Base-by-base conservation (phyloP, 106 monocot genomes). In the Dendrobium officinale region DNA sequence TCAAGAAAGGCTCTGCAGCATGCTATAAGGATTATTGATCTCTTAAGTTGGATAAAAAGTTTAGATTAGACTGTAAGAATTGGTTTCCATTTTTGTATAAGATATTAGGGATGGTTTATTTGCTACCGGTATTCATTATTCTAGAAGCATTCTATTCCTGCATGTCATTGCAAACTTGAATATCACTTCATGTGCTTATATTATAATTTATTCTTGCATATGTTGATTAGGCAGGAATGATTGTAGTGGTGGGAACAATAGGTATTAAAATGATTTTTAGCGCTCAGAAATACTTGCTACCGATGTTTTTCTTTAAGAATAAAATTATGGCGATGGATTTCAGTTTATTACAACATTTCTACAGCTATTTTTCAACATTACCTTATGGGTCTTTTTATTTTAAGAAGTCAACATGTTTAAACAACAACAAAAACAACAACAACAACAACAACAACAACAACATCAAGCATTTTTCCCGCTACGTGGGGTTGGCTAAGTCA, bases 1-100 rank as follows among this genome's bases (percentile, higher is more conserved):
- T 49, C 11, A 9, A 49, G 49, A 49, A 11, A 49, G 9, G 49
- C 10, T 49, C 11, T 10, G 9, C 10, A 49, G 49, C 64, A 64
- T 64, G 64, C 64, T 64, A 22, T 64, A 64, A 22, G 64, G 9
- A 7, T 5, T 24, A 64, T 64, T 24, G 95, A 24, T 26, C 10
- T 8, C 64, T 26, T 22, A 51, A 51, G 22, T 64, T 26, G 24
- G 26, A 9, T 64, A 24, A 64, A 37, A 64, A 26, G 0, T n/a
- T 58, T 58, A 20, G 20, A 19, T 58, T 0, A 17, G 58, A 58
- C n/a, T 58, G 20, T 67, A 67, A 67, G 24, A 27, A 2, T 67
- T 67, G 4, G 67, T 67, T 72, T 27, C 27, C 3, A 37, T 72
- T 27, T 37, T 72, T 72, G 70, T 72, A 64, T 11, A 67, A 67